Percentiles rank a stretch among this genome's conserved stretches.
phyloP scores from a whole-genome alignment of 2,329 filamentous ascomycete genomes.

The Allantophomopsis lycopodina region DNA sequence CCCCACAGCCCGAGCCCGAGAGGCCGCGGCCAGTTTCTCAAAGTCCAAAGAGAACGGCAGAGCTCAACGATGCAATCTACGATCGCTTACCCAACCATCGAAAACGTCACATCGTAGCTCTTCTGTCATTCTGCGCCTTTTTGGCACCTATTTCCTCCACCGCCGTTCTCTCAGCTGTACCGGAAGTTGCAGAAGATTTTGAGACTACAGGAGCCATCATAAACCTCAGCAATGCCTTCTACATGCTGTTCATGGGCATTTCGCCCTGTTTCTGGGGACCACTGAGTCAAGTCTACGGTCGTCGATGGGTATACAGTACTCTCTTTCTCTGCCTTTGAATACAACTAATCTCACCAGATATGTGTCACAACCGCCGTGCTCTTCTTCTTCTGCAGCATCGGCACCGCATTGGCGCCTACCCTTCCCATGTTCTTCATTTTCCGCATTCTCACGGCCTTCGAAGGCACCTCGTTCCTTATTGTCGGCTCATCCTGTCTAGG shows the following conservation, averaged over 20 bases:
- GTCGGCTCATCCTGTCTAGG: constrained; percentile 59
- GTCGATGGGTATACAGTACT: constrained; percentile 31
- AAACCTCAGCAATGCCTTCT: constrained; percentile 63
- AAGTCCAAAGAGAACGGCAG: not conserved
- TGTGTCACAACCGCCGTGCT: constrained; percentile 44
- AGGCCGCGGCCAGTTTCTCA: too few species aligned
- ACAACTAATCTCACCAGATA: constrained; percentile 22
- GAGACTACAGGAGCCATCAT: constrained; percentile 54
- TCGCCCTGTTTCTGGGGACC: constrained; percentile 61
- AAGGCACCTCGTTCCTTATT: constrained; percentile 62
- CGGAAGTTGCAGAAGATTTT: constrained; percentile 56
- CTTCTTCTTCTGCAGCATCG: constrained; percentile 58
- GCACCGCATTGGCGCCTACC: constrained; percentile 59
- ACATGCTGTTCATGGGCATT: constrained; percentile 61
- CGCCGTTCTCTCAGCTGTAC: constrained; percentile 57
- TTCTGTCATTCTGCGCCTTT: constrained; percentile 64
- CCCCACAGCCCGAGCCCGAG: too few species aligned
- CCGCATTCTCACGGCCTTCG: constrained; percentile 59
- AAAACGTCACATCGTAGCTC: constrained; percentile 53
- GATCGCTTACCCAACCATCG: constrained; percentile 43
- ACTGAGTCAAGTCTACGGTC: constrained; percentile 50
- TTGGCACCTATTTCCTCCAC: constrained; percentile 65
- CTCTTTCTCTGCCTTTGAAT: not conserved
- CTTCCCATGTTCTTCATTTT: constrained; percentile 61
- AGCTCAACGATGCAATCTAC: constrained; percentile 43